phyloP scores from a whole-genome alignment of 352 stramenopile genomes.

The Phytophthora idaei region DNA sequence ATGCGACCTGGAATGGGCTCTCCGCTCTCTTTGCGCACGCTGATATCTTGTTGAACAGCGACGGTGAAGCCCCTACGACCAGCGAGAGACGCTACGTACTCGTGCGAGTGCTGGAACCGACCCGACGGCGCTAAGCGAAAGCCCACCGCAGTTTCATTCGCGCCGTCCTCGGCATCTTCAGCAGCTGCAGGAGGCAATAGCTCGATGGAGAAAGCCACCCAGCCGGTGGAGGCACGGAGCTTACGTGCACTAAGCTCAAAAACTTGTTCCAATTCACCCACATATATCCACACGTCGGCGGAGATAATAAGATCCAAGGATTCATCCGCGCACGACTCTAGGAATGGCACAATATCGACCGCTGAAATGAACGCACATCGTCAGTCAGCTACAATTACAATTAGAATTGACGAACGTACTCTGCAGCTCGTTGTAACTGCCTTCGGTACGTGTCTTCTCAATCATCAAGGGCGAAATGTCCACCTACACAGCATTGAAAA shows the following conservation, averaged over 20 bases:
- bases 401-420: constrained; percentile 42
- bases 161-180: not conserved
- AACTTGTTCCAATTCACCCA: constrained; percentile 70
- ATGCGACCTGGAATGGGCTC: constrained; percentile 71
- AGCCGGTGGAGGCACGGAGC: constrained; percentile 42
- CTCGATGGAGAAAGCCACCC: constrained; percentile 80
- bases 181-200: constrained; percentile 25
- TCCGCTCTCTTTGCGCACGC: constrained; percentile 74
- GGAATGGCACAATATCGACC: constrained; percentile 60
- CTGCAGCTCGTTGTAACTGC: constrained; percentile 74
- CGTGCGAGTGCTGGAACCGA: constrained; percentile 78
- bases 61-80: constrained; percentile 47
- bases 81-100: constrained; percentile 62
- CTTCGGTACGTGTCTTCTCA: constrained; percentile 64
- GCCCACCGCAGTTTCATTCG: constrained; percentile 7
- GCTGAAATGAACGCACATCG: constrained; percentile 32
- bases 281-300: constrained; percentile 89
- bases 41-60: constrained; percentile 45
- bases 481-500: constrained; percentile 44
- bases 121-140: constrained; percentile 70
- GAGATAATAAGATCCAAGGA: constrained; percentile 74
- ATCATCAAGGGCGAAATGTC: constrained; percentile 86
- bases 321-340: constrained; percentile 43
- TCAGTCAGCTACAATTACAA: constrained; percentile 1
- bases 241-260: constrained; percentile 56